Conservation (phyloP, 257 asterid species). For the Anisodus acutangulus region DNA sequence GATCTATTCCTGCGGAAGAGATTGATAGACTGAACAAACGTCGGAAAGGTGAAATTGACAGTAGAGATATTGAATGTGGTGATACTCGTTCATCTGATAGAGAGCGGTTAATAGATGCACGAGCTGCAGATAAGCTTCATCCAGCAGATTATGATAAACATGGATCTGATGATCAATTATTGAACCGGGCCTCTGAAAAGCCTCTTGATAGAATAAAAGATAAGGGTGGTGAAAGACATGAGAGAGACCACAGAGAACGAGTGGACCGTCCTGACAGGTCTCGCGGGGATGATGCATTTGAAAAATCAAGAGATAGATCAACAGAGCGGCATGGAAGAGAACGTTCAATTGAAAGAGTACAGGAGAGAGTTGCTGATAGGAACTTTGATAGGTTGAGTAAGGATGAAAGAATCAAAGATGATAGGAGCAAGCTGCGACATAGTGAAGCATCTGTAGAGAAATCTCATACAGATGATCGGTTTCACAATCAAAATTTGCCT, state of each 20-base stretch:
- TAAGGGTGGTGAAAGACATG: slow-evolving; percentile 78
- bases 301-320: slow-evolving; percentile 83
- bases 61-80: slow-evolving; percentile 64
- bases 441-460: slow-evolving; percentile 65
- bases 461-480: slow-evolving; percentile 74
- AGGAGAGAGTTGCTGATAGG: slow-evolving; percentile 78
- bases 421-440: slow-evolving; percentile 68
- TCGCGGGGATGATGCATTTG: slow-evolving; percentile 72
- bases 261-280: slow-evolving; percentile 79
- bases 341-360: slow-evolving; percentile 85
- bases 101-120: slow-evolving; percentile 67
- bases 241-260: slow-evolving; percentile 80
- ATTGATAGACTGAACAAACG: slow-evolving; percentile 85
- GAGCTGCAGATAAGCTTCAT: slow-evolving; percentile 61
- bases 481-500: slow-evolving; percentile 81
- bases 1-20: slow-evolving; percentile 84
- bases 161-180: slow-evolving; percentile 65
- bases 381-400: slow-evolving; percentile 71
- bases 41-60: slow-evolving; percentile 78
- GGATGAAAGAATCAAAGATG: slow-evolving; percentile 84
- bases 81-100: slow-evolving; percentile 72
- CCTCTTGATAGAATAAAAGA: slow-evolving; percentile 75
- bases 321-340: slow-evolving; percentile 86
- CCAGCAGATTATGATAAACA: slow-evolving; percentile 54
- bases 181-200: slow-evolving; percentile 60